Conservation (phyloP, 2,329 filamentous ascomycete genomes). For the Aspergillus pseudonomiae region DNA sequence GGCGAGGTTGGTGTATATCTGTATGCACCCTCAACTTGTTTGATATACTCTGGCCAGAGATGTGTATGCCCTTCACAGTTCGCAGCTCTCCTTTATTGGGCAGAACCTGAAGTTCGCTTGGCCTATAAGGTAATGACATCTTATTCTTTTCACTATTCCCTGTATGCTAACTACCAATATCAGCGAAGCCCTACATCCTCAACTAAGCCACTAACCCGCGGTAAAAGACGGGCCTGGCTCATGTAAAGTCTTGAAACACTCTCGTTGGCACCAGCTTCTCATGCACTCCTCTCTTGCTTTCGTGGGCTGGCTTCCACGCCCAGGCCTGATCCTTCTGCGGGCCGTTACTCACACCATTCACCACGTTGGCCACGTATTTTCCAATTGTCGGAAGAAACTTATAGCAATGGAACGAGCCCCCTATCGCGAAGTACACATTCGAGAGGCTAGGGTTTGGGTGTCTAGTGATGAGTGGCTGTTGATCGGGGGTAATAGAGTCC, state of each 20-base stretch:
- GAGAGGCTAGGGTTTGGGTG: constrained; percentile 53
- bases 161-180: background rate
- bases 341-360: constrained; percentile 47
- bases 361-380: constrained; percentile 52
- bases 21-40: background rate
- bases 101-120: background rate
- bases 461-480: constrained; percentile 62
- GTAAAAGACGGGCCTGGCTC: background rate
- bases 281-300: constrained; percentile 30
- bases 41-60: background rate
- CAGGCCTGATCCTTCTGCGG: constrained; percentile 37
- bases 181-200: background rate
- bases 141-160: background rate
- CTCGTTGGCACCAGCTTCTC: constrained; percentile 29
- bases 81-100: background rate
- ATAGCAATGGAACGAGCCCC: constrained; percentile 67
- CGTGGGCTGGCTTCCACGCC: constrained; percentile 23
- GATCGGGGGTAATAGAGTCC: constrained; percentile 64
- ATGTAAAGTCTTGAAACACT: constrained; percentile 27
- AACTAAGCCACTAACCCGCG: background rate
- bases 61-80: background rate
- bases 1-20: background rate
- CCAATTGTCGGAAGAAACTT: constrained; percentile 68
- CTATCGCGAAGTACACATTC: constrained; percentile 63
- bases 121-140: background rate